Base-by-base conservation (phyloP, 2,329 filamentous ascomycete genomes). In the Karstenula rhodostoma region DNA sequence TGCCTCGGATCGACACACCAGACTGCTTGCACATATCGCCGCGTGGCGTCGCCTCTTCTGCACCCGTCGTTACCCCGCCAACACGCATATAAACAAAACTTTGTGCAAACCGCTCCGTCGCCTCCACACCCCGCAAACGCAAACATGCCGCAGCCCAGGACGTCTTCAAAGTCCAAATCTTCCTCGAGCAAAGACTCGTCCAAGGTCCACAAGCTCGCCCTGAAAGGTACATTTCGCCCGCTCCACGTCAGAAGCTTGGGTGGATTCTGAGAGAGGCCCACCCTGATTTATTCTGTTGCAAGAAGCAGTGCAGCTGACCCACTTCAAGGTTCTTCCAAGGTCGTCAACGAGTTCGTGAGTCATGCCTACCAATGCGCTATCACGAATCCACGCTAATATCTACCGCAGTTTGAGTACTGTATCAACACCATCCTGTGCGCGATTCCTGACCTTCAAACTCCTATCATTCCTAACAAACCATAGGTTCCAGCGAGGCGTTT, bases 311-410 rank as follows among this genome's bases (percentile, higher is more conserved):
- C 5, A 22, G 48, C 56, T 57, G 15, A 57, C 37, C 15, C 15
- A 17, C 3, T 5, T 33, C 1, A 17, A 88, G 87, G 89, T 58
- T 90, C 89, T 69, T 88, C 93, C 42, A 96, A 94, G 80, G 87
- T 96, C 40, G 93, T 98, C 59, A 91, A 94, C 47, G 95, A 99
- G 83, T 99, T 99, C 79, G 93, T 96, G 83, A 78, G 91, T 85
- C 35, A n/a, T 42, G 48, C 33, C 35, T 15, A 23, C 15, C 17
- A 19, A 32, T n/a, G 35, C 10, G 37, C n/a, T 1, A 19, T 25
- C 42, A 35, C 35, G 35, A 19, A 35, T 46, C 56, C 23, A 15
- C 46, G 55, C 66, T 69, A 53, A 75, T 60, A 52, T 63, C 53
- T 33, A 33, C 19, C 17, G 8, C 71, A 91, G 87, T 99, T 99